These are phyloP conservation scores for Elsinoe arachidis DNA, from an alignment of 2,329 filamentous ascomycete genomes.

Conservation along the genomic window DNA sequence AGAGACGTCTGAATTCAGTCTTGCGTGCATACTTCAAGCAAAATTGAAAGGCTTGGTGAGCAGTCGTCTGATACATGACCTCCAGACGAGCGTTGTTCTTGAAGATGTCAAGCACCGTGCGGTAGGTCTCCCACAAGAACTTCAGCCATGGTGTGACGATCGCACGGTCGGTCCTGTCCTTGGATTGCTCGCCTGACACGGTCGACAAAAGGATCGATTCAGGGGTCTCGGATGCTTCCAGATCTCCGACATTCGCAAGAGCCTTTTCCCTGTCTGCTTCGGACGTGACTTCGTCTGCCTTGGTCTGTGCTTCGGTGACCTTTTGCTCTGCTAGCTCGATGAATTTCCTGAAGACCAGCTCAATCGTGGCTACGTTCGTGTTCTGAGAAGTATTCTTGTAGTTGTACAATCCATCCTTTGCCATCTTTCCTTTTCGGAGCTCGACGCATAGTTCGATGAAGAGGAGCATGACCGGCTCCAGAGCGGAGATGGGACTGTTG, in stretches of 20 bases:
- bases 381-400: slow-evolving; percentile 99
- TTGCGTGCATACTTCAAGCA: slow-evolving; percentile 97
- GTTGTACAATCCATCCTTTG: slow-evolving; percentile 97
- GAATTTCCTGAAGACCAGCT: slow-evolving; percentile 95
- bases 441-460: slow-evolving; percentile 96
- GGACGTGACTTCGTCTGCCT: slow-evolving; percentile 91
- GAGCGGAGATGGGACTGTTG: slow-evolving; percentile 88
- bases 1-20: slow-evolving; percentile 97
- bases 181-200: slow-evolving; percentile 94
- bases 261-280: slow-evolving; percentile 67
- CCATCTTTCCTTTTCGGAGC: slow-evolving; percentile 93
- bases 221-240: slow-evolving; percentile 94
- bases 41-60: slow-evolving; percentile 97
- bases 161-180: slow-evolving; percentile 92
- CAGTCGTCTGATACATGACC: slow-evolving; percentile 96
- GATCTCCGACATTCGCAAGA: slow-evolving; percentile 75
- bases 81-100: slow-evolving; percentile 98
- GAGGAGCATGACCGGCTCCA: slow-evolving; percentile 97
- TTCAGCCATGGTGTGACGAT: slow-evolving; percentile 99
- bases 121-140: slow-evolving; percentile 98
- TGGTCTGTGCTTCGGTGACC: slow-evolving; percentile 89
- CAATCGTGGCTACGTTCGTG: slow-evolving; percentile 95
- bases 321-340: slow-evolving; percentile 95
- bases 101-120: slow-evolving; percentile 94
- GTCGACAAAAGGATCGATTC: slow-evolving; percentile 97